A percentile compares a stretch with the other conserved stretches of the same genome.
These are phyloP conservation scores for Pycnococcus provasolii DNA, from an alignment of 139 green algal genomes.

Conservation along the genomic window DNA sequence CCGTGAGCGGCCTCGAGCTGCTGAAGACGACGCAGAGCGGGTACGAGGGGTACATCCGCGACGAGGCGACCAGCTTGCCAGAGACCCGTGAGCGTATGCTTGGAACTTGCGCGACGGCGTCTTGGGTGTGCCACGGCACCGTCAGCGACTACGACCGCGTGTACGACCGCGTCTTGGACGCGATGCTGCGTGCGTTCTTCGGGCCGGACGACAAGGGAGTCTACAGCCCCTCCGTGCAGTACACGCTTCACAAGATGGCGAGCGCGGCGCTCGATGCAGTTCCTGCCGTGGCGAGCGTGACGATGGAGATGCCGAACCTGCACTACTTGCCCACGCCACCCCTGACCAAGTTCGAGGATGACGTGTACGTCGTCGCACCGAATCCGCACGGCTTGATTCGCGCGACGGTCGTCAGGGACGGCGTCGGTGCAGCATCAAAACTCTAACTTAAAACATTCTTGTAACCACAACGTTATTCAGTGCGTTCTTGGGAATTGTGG, in stretches of 20 bases:
- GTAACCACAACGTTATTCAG: too few relatives aligned
- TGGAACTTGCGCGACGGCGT: constrained; percentile 65
- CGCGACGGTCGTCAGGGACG: constrained; percentile 35
- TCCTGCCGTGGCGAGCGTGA: constrained; percentile 59
- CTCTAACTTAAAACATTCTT: too few relatives aligned
- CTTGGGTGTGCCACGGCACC: constrained; percentile 57
- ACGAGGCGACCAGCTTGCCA: constrained; percentile 77
- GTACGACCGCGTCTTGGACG: constrained; percentile 14
- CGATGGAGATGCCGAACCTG: constrained; percentile 89
- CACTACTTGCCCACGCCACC: constrained; percentile 79
- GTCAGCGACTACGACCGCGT: constrained; percentile 5
- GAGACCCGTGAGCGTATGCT: constrained; percentile 79
- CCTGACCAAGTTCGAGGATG: constrained; percentile 64
- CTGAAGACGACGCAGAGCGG: constrained; percentile 66
- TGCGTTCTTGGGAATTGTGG: too few relatives aligned
- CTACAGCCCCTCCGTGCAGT: constrained; percentile 81
- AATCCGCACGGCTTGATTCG: constrained; percentile 89
- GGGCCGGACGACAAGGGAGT: constrained; percentile 66
- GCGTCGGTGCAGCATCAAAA: too few relatives aligned
- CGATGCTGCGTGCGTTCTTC: constrained; percentile 57
- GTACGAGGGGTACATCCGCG: constrained; percentile 57
- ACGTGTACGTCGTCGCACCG: constrained; percentile 84
- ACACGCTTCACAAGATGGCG: constrained; percentile 81
- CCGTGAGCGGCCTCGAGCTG: constrained; percentile 18
- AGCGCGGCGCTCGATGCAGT: constrained; percentile 23